Evolutionary conservation across 208 protist genomes (phyloP), one percentile per base, ranked within the genome.

Genomic region (Acanthamoeba sp.): DNA sequence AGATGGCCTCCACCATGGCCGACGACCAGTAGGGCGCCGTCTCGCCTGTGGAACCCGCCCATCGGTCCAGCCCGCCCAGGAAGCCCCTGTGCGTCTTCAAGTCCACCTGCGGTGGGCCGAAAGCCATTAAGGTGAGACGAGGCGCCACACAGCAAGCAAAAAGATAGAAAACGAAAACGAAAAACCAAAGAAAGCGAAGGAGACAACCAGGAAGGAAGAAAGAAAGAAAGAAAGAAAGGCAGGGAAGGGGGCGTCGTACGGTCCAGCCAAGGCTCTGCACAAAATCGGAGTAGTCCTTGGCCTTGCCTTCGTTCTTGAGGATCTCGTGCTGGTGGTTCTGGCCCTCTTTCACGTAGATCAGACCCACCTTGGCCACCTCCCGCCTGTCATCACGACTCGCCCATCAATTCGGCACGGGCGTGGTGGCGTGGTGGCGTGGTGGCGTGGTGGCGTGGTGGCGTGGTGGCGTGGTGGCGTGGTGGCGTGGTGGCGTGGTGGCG

Each of bases 291-390:
- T 97, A 98, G 18, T 90, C 45, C 64, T 73, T 22, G 4, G 95
- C 95, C 20, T 90, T 94, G 24, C 34, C 24, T n/a, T 95, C 69
- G 62, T 98, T 98, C 45, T 38, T 84, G 3, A 98, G 87, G 4
- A 98, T 97, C 0, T 95, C 87, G 34, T 93, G 57, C 82, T 98
- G 97, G 3, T 96, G 88, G 59, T 96, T 94, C 90, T 98, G 97
- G n/a, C 96, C 97, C 40, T 95, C 92, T 22, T 80, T 48, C 18
- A 97, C 97, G 71, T 97, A 98, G 71, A 98, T 95, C 12, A 98
- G n/a, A 38, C 97, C 97, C 38, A 98, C 95, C 94, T 98, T 98
- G 66, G 96, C 69, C 24, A 96, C 95, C 27, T 97, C 96, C 38
- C 97, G 96, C 27, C 94, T 94, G 91, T 5, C 94, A 62, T 95